phyloP scores from a whole-genome alignment of 2,329 filamentous ascomycete genomes.

The Huntiella savannae region DNA sequence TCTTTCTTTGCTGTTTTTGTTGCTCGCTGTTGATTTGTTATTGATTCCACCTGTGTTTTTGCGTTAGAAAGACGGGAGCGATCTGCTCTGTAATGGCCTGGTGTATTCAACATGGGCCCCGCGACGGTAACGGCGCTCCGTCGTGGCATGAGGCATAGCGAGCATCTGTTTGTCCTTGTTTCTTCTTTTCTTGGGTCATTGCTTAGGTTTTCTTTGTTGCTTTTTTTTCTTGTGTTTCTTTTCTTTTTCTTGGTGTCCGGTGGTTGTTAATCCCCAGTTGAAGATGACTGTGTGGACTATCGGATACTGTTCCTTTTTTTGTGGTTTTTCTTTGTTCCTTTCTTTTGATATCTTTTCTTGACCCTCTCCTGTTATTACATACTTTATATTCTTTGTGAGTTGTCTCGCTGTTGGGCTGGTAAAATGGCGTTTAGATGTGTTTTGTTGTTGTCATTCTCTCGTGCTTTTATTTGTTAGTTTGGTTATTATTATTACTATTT shows the following conservation, averaged over 20 bases:
- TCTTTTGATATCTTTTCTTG: constrained; percentile 2
- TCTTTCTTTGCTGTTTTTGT: neutral
- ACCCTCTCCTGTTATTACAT: constrained; percentile 12
- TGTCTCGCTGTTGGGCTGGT: neutral
- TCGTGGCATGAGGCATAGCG: constrained; percentile 3
- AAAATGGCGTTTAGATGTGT: neutral
- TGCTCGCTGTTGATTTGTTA: neutral
- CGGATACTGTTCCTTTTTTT: neutral
- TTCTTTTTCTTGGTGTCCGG: constrained; percentile 1
- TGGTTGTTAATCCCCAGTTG: neutral
- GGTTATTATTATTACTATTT: neutral
- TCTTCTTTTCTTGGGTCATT: constrained; percentile 2
- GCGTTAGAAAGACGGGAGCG: neutral
- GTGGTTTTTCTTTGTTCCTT: neutral
- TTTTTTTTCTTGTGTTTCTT: constrained; percentile 6
- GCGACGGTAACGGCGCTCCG: too few relatives aligned
- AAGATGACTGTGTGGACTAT: neutral
- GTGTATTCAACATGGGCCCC: too few relatives aligned
- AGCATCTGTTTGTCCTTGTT: constrained; percentile 5
- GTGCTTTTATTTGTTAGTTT: neutral
- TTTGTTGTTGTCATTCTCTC: neutral
- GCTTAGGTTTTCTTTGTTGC: neutral
- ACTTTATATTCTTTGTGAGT: constrained; percentile 4
- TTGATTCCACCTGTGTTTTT: neutral
- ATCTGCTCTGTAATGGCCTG: neutral